Percentiles rank a stretch among this genome's conserved stretches.
Conservation (phyloP, 2,329 filamentous ascomycete species). For the Sclerotinia spermophila region DNA sequence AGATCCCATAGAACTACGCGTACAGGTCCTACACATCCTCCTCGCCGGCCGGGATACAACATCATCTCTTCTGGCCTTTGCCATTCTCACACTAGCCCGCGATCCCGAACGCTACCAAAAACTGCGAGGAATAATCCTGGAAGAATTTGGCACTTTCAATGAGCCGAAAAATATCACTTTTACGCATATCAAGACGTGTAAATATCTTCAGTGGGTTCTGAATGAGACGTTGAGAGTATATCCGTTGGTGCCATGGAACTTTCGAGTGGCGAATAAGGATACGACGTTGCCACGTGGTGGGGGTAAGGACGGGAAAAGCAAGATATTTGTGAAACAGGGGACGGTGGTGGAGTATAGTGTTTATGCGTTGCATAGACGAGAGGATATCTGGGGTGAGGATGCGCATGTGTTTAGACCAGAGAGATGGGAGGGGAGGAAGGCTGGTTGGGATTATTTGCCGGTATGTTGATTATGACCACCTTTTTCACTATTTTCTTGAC, state of each 20-base stretch:
- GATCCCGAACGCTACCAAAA: constrained; percentile 42
- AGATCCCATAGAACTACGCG: constrained; percentile 45
- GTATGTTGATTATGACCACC: constrained; percentile 23
- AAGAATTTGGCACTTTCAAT: constrained; percentile 37
- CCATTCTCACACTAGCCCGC: constrained; percentile 29
- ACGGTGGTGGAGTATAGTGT: constrained; percentile 34
- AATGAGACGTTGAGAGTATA: constrained; percentile 48
- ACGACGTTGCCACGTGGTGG: constrained; percentile 39
- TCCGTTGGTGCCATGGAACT: constrained; percentile 53
- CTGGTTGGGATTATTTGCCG: constrained; percentile 43
- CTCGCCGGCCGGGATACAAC: constrained; percentile 59
- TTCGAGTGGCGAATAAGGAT: constrained; percentile 39
- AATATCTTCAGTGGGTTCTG: constrained; percentile 33
- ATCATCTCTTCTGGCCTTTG: constrained; percentile 45
- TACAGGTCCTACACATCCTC: constrained; percentile 52
- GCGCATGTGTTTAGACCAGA: constrained; percentile 41
- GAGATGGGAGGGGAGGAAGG: constrained; percentile 41
- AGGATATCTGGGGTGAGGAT: constrained; percentile 39
- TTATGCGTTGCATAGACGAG: constrained; percentile 38
- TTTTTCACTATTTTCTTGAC: neutral
- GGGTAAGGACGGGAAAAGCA: constrained; percentile 36
- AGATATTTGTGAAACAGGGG: constrained; percentile 37
- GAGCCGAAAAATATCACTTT: constrained; percentile 33
- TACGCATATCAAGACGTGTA: constrained; percentile 30
- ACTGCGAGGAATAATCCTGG: constrained; percentile 43